Conservation (phyloP, 2,329 filamentous ascomycete genomes). For the Aaosphaeria arxii region DNA sequence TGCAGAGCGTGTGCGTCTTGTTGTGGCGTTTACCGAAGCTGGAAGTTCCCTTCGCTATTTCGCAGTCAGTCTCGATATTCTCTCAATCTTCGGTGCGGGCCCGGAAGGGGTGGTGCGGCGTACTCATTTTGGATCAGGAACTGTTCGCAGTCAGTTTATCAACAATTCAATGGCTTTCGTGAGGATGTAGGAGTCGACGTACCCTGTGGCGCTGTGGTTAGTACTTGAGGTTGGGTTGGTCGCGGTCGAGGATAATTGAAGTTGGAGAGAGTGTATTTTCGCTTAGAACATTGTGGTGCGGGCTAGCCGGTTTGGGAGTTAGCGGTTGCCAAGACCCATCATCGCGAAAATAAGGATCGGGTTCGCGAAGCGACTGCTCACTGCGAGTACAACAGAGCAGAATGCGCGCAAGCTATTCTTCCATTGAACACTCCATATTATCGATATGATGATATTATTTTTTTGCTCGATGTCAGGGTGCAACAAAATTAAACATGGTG, state of each 20-base stretch:
- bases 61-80: slow-evolving; percentile 43
- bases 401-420: too few species aligned
- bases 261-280: slow-evolving; percentile 4
- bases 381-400: too few species aligned
- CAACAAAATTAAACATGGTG: too few species aligned
- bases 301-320: slow-evolving; percentile 3
- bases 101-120: slow-evolving; percentile 31
- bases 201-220: slow-evolving; percentile 39
- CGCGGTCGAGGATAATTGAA: slow-evolving; percentile 7
- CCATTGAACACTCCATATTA: too few species aligned
- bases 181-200: slow-evolving; percentile 7
- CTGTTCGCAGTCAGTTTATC: slow-evolving; percentile 17
- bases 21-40: slow-evolving; percentile 83
- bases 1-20: slow-evolving; percentile 98
- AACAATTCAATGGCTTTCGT: slow-evolving; percentile 10
- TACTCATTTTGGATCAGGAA: slow-evolving; percentile 60
- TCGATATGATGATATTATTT: too few species aligned
- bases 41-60: slow-evolving; percentile 67
- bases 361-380: too few species aligned
- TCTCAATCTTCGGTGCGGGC: slow-evolving; percentile 9
- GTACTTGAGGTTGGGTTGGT: slow-evolving; percentile 23
- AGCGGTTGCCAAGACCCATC: too few species aligned
- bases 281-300: slow-evolving; percentile 6
- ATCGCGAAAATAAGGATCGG: too few species aligned
- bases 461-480: too few species aligned